These are phyloP conservation scores for Penicillium taxi DNA, from an alignment of 495 filamentous ascomycete species.

Conservation along the genomic window DNA sequence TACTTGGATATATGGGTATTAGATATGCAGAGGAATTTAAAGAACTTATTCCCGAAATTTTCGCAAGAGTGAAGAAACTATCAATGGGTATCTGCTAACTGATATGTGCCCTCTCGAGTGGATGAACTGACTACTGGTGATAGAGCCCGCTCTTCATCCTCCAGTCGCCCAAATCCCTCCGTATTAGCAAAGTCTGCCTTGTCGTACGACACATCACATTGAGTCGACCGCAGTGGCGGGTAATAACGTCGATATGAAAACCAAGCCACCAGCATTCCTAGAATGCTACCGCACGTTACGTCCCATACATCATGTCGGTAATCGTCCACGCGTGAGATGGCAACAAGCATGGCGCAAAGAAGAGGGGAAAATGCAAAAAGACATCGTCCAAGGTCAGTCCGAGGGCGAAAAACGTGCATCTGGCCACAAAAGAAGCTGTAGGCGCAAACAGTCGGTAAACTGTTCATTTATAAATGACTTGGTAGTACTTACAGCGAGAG, in stretches of 20 bases:
- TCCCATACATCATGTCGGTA: slow-evolving; percentile 95
- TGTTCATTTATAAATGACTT: neutral
- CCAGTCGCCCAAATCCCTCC: slow-evolving; percentile 37
- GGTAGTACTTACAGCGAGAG: slow-evolving; percentile 48
- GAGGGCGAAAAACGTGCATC: slow-evolving; percentile 68
- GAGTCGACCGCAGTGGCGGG: slow-evolving; percentile 39
- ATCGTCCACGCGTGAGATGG: slow-evolving; percentile 84
- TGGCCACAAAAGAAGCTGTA: slow-evolving; percentile 66
- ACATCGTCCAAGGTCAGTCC: slow-evolving; percentile 58
- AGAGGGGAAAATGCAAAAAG: slow-evolving; percentile 56
- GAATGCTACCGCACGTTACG: slow-evolving; percentile 64
- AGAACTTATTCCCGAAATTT: no score
- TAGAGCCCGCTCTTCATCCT: slow-evolving; percentile 43
- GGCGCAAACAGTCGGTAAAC: neutral
- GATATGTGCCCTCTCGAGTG: no score
- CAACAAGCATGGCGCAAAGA: slow-evolving; percentile 76
- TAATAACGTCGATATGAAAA: slow-evolving; percentile 76
- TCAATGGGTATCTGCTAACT: no score
- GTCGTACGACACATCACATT: slow-evolving; percentile 50
- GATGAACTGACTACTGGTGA: no score
- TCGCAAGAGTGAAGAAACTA: no score
- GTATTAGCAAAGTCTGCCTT: slow-evolving; percentile 26
- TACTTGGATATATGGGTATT: no score
- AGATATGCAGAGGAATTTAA: no score
- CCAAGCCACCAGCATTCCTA: slow-evolving; percentile 68